Evolutionary conservation across 768 basidiomycete genomes (phyloP).

Genomic region (Agrocybe chaxingu): DNA sequence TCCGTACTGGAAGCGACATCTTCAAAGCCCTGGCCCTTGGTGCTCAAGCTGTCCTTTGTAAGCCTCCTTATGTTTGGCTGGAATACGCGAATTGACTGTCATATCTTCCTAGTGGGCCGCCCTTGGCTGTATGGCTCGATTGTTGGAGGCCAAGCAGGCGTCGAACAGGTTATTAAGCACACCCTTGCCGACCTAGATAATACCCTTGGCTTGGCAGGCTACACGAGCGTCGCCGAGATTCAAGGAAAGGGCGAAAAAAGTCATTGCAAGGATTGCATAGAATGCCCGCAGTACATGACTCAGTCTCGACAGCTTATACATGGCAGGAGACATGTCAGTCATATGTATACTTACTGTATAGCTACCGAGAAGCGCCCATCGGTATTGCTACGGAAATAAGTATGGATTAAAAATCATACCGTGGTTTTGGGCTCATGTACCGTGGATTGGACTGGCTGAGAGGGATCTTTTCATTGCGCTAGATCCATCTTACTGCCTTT

Average conservation of each 20-base stretch:
- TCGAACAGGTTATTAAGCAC: slow-evolving; percentile 68
- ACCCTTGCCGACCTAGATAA: slow-evolving; percentile 68
- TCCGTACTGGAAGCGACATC: slow-evolving; percentile 80
- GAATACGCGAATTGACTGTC: not conserved
- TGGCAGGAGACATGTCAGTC: too few relatives aligned
- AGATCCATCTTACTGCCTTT: too few relatives aligned
- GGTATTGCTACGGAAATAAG: too few relatives aligned
- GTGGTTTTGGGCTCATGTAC: too few relatives aligned
- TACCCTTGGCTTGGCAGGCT: slow-evolving; percentile 63
- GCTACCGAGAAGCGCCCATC: too few relatives aligned
- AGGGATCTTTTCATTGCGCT: too few relatives aligned
- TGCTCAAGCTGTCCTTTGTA: slow-evolving; percentile 76
- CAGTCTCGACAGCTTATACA: too few relatives aligned
- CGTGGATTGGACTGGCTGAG: too few relatives aligned
- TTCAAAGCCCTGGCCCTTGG: slow-evolving; percentile 85
- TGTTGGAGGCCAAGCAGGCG: slow-evolving; percentile 67
- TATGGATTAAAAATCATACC: too few relatives aligned
- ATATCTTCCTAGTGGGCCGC: slow-evolving; percentile 52
- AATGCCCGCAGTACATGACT: slow-evolving; percentile 10
- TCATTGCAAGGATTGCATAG: slow-evolving; percentile 29
- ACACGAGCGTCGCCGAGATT: slow-evolving; percentile 54
- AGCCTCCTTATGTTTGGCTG: slow-evolving; percentile 23
- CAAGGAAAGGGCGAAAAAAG: slow-evolving; percentile 51
- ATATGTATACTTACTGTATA: too few relatives aligned
- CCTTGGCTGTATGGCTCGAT: slow-evolving; percentile 74